Evolutionary conservation across 176 grass and related monocot species (phyloP).

Genomic region (Hsuehochloa calcarea): DNA sequence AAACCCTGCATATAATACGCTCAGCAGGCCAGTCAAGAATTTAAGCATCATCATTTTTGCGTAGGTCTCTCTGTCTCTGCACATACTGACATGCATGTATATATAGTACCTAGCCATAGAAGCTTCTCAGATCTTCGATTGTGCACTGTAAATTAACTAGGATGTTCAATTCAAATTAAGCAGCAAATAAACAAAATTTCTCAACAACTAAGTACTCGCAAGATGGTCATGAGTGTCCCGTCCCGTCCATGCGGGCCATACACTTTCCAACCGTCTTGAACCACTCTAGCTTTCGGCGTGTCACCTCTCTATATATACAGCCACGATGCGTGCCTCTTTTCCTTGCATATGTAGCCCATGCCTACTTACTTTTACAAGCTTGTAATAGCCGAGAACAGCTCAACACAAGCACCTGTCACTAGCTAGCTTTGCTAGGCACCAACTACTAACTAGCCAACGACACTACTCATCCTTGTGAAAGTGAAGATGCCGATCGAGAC

Average conservation of each 20-base stretch:
- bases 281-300: not conserved
- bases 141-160: not conserved
- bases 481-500: constrained; percentile 18
- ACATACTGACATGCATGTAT: not conserved
- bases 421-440: not conserved
- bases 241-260: not conserved
- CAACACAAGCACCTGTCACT: not conserved
- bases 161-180: not conserved
- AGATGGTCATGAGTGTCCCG: not conserved
- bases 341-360: not conserved
- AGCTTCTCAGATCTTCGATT: too few relatives aligned
- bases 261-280: constrained; percentile 22
- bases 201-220: constrained; percentile 1
- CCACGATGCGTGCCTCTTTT: not conserved
- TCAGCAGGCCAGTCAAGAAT: too few relatives aligned
- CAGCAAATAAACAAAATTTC: constrained; percentile 15
- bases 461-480: too few relatives aligned
- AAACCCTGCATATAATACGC: too few relatives aligned
- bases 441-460: not conserved
- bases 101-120: not conserved
- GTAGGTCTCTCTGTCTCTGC: too few relatives aligned
- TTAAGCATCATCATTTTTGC: too few relatives aligned
- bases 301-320: constrained; percentile 11
- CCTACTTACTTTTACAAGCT: not conserved
- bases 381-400: not conserved